These are phyloP conservation scores for Globisporangium orthogonon DNA, from an alignment of 352 stramenopile species.

Conservation along the genomic window DNA sequence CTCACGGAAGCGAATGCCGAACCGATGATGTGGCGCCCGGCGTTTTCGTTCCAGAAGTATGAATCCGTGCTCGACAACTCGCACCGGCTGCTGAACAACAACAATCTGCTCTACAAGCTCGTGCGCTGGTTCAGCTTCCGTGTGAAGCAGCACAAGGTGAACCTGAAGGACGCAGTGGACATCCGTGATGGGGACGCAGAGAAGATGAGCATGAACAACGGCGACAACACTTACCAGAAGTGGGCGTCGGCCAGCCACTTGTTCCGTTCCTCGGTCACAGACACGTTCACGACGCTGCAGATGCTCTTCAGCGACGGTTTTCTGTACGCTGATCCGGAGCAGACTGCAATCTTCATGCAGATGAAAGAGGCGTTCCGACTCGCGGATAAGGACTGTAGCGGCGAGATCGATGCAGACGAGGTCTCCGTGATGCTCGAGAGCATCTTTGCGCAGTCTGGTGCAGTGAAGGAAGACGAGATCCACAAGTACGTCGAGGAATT, in stretches of 20 bases:
- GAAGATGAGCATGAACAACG: constrained; percentile 12
- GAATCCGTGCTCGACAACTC: constrained; percentile 51
- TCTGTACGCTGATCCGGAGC: constrained; percentile 66
- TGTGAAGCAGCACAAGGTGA: constrained; percentile 36
- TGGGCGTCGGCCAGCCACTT: constrained; percentile 47
- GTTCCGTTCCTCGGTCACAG: constrained; percentile 42
- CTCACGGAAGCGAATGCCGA: constrained; percentile 57
- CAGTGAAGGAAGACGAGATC: constrained; percentile 67
- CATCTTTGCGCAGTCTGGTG: constrained; percentile 72
- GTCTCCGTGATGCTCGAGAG: constrained; percentile 67
- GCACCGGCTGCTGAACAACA: constrained; percentile 74
- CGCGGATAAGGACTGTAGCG: constrained; percentile 73
- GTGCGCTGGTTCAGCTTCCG: constrained; percentile 74
- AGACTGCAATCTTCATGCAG: constrained; percentile 84
- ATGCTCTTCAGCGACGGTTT: constrained; percentile 73
- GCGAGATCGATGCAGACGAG: constrained; percentile 75
- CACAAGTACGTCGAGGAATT: constrained; percentile 66
- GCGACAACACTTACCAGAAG: constrained; percentile 24
- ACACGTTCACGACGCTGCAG: constrained; percentile 69
- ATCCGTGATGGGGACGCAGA: constrained; percentile 34
- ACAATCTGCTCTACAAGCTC: constrained; percentile 76
- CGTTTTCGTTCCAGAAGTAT: constrained; percentile 77
- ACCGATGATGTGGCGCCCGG: constrained; percentile 57
- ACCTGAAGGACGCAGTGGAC: constrained; percentile 32
- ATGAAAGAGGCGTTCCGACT: constrained; percentile 83